These are phyloP conservation scores for Gossypium australe DNA, from an alignment of 345 rosid species.

Conservation along the genomic window DNA sequence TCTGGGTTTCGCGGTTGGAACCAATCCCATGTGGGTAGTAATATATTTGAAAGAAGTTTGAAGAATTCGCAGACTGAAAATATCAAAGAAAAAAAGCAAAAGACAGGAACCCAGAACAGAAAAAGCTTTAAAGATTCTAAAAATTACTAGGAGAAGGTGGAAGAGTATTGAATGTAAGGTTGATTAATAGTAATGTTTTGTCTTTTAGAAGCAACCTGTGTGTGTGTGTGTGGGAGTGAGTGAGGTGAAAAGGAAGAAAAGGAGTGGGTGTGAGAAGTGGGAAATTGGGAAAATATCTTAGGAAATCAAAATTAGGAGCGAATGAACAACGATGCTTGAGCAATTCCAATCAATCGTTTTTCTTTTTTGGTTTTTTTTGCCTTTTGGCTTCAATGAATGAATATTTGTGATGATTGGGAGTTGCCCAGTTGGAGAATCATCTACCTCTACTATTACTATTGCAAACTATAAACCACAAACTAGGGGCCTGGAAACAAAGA, in stretches of 20 bases:
- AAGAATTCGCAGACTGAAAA: conserved; percentile 8
- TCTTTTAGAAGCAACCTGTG: not conserved
- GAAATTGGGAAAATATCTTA: conserved; percentile 13
- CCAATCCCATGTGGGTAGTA: conserved; percentile 66
- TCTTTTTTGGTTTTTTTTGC: not conserved
- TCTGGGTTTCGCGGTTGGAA: conserved; percentile 22
- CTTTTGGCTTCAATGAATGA: not conserved
- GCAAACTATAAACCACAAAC: too few species aligned
- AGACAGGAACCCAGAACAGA: conserved; percentile 7
- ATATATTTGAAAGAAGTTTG: not conserved
- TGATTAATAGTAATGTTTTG: not conserved
- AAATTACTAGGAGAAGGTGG: not conserved
- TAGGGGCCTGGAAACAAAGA: too few species aligned
- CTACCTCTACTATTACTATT: too few species aligned
- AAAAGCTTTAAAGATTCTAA: conserved; percentile 4
- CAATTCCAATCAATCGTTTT: conserved; percentile 12
- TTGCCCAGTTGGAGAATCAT: not conserved
- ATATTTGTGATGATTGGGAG: conserved; percentile 5
- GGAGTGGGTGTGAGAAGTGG: not conserved
- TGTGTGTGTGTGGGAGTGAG: not conserved
- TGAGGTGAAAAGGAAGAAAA: not conserved
- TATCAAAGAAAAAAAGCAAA: not conserved
- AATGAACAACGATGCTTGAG: conserved; percentile 12
- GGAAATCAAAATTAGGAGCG: not conserved
- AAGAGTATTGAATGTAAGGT: not conserved